These are phyloP conservation scores for Candida loeiensis DNA, from an alignment of 805 yeast genomes.

Conservation along the genomic window DNA sequence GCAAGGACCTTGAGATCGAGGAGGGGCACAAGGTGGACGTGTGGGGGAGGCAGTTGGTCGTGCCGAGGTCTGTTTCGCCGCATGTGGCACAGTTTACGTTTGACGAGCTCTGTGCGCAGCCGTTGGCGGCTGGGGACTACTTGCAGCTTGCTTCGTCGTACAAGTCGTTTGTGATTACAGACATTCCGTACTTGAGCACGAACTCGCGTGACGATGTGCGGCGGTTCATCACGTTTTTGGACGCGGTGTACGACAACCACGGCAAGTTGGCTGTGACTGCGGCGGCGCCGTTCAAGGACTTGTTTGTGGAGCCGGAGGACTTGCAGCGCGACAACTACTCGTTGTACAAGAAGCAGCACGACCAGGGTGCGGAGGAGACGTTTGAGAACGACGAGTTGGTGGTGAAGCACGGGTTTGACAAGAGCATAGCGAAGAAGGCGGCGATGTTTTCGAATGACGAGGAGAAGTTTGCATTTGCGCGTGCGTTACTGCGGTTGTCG, in stretches of 20 bases:
- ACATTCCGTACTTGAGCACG: constrained; percentile 81
- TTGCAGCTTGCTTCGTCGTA: constrained; percentile 74
- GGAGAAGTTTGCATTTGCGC: constrained; percentile 93
- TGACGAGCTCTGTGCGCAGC: constrained; percentile 79
- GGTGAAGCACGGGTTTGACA: constrained; percentile 72
- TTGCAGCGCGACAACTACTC: constrained; percentile 46
- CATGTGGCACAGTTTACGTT: constrained; percentile 88
- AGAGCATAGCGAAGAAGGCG: constrained; percentile 66
- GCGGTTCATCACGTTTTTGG: constrained; percentile 89
- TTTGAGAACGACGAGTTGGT: constrained; percentile 60
- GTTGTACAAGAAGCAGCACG: constrained; percentile 39
- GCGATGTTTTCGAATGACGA: constrained; percentile 86
- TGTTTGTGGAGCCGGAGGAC: constrained; percentile 81
- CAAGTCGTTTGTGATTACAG: constrained; percentile 81
- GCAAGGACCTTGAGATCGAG: constrained; percentile 10
- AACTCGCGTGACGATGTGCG: constrained; percentile 80
- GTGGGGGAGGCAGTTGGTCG: constrained; percentile 83
- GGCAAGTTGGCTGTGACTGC: constrained; percentile 86
- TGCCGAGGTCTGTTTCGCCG: constrained; percentile 75
- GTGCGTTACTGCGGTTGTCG: constrained; percentile 85
- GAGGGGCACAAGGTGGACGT: constrained; percentile 43
- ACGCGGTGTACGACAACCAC: constrained; percentile 91
- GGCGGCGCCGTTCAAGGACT: constrained; percentile 76
- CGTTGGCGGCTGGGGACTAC: constrained; percentile 93
- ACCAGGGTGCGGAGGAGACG: constrained; percentile 32